phyloP scores from a whole-genome alignment of 768 basidiomycete species.

The Boletellus ananas region DNA sequence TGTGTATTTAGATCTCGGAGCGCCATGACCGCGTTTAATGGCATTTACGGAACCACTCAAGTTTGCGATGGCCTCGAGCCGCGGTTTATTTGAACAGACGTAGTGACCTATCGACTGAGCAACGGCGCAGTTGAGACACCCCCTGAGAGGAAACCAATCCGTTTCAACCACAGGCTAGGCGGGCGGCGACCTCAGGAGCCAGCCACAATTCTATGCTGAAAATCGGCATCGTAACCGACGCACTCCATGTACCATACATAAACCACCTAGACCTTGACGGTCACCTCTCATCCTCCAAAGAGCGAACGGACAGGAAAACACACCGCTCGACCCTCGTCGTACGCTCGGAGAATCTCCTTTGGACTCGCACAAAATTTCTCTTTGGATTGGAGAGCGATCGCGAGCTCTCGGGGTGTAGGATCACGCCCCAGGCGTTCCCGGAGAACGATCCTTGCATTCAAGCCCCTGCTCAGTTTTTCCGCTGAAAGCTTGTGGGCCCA shows the following conservation, averaged over 20 bases:
- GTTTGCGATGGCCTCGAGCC: background rate
- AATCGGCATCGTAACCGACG: conserved; percentile 11
- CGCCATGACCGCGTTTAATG: conserved; percentile 4
- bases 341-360: conserved; percentile 6
- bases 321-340: conserved; percentile 3
- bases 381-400: background rate
- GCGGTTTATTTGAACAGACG: too few species aligned
- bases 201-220: conserved; percentile 7
- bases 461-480: background rate
- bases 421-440: conserved; percentile 5
- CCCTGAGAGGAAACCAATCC: background rate
- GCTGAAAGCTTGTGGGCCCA: conserved; percentile 3
- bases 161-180: too few species aligned
- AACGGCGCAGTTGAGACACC: background rate
- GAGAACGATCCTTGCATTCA: conserved; percentile 9
- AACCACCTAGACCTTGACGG: background rate
- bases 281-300: background rate
- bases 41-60: background rate
- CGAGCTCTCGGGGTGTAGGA: conserved; percentile 8
- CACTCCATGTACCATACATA: conserved; percentile 9
- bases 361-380: background rate
- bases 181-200: background rate
- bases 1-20: conserved; percentile 20
- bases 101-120: too few species aligned
- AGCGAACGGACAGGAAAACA: background rate